Evolutionary conservation across 2,329 filamentous ascomycete species (phyloP).

Genomic region (Tolypocladium album): DNA sequence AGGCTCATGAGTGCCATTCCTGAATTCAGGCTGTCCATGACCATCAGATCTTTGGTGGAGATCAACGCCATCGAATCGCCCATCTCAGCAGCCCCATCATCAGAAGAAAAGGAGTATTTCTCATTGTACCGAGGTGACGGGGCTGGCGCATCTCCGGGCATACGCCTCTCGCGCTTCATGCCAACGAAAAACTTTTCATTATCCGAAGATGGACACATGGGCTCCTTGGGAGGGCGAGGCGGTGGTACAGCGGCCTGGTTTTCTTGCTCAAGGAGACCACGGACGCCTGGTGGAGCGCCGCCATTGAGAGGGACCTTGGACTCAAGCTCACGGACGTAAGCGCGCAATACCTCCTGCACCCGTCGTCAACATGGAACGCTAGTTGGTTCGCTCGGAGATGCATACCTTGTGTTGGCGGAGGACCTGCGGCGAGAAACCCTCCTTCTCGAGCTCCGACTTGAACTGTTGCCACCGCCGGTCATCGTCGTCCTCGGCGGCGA

Average conservation of each 20-base stretch:
- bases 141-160: slow-evolving; percentile 20
- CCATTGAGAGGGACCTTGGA: slow-evolving; percentile 32
- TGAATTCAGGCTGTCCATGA: slow-evolving; percentile 30
- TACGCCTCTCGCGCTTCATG: slow-evolving; percentile 25
- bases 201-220: slow-evolving; percentile 17
- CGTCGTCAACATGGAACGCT: background rate
- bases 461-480: slow-evolving; percentile 45
- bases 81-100: slow-evolving; percentile 19
- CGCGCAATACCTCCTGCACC: slow-evolving; percentile 43
- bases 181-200: slow-evolving; percentile 31
- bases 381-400: background rate
- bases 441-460: slow-evolving; percentile 43
- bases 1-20: slow-evolving; percentile 31
- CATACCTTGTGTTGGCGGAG: slow-evolving; percentile 47
- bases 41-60: slow-evolving; percentile 42
- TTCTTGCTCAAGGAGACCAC: slow-evolving; percentile 40
- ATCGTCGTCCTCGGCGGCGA: slow-evolving; percentile 35
- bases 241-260: slow-evolving; percentile 13
- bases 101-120: slow-evolving; percentile 24
- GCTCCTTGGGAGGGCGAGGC: slow-evolving; percentile 7
- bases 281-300: slow-evolving; percentile 36
- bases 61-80: slow-evolving; percentile 34
- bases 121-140: slow-evolving; percentile 17
- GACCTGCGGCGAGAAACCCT: slow-evolving; percentile 46
- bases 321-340: slow-evolving; percentile 51